Evolutionary conservation across 352 stramenopile species (phyloP).

Genomic region (Saprolegnia parasitica): DNA sequence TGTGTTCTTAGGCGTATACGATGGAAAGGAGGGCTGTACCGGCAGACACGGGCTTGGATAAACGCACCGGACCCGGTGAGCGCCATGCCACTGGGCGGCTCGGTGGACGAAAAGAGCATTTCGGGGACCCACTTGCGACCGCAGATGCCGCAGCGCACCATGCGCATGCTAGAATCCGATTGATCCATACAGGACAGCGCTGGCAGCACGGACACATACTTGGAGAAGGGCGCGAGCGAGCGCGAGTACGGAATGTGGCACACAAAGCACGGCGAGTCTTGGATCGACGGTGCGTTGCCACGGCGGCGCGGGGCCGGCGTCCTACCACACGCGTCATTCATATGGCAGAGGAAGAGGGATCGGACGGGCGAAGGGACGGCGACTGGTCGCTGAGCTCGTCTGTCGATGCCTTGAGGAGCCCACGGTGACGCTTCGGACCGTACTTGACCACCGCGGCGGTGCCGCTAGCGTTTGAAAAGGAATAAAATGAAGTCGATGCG

Average conservation of each 20-base stretch:
- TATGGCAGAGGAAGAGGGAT: not conserved
- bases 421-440: conserved; percentile 30
- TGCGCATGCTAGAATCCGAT: conserved; percentile 81
- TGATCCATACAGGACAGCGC: conserved; percentile 1
- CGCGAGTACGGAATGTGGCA: conserved; percentile 97
- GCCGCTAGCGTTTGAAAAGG: conserved; percentile 35
- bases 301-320: not conserved
- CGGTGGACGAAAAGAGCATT: conserved; percentile 89
- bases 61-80: conserved; percentile 91
- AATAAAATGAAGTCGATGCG: not conserved
- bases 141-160: conserved; percentile 95
- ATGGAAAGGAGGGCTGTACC: conserved; percentile 32
- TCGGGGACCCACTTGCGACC: conserved; percentile 98
- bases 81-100: conserved; percentile 69
- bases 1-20: not conserved
- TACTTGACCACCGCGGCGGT: conserved; percentile 79
- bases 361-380: not conserved
- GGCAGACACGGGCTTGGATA: conserved; percentile 94
- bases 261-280: conserved; percentile 84
- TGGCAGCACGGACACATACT: conserved; percentile 42
- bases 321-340: not conserved
- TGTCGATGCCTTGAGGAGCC: not conserved
- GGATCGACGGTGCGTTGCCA: not conserved
- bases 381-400: not conserved
- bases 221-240: conserved; percentile 93